A percentile compares a stretch with the other conserved stretches of the same genome.
Evolutionary conservation across 2,329 filamentous ascomycete species (phyloP).

Genomic region (Colletotrichum sublineola): DNA sequence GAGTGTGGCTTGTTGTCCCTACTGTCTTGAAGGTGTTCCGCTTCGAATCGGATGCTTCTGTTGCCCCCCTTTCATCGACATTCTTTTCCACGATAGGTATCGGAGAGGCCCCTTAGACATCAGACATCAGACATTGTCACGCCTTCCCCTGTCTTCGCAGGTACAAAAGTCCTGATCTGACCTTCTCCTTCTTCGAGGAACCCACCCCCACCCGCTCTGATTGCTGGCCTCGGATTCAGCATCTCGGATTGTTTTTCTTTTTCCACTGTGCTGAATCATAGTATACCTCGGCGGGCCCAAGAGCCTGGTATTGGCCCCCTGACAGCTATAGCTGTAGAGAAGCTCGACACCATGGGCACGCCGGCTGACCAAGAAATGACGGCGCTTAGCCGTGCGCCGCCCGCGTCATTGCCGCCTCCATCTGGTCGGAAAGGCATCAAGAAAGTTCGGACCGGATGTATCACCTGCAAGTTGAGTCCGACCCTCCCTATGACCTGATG

Average conservation of each 20-base stretch:
- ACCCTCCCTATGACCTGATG: neutral
- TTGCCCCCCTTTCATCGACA: neutral
- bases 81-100: neutral
- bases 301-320: too few species aligned
- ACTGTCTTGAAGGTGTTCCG: neutral
- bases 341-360: constrained; percentile 5
- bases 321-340: neutral
- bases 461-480: constrained; percentile 67
- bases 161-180: constrained; percentile 1
- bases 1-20: neutral
- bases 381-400: constrained; percentile 15
- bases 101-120: neutral
- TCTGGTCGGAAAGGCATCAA: constrained; percentile 57
- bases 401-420: constrained; percentile 21
- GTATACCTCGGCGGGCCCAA: neutral
- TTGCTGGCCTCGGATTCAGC: constrained; percentile 34
- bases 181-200: neutral
- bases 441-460: constrained; percentile 64
- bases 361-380: constrained; percentile 24
- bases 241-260: constrained; percentile 7
- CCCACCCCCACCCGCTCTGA: constrained; percentile 1
- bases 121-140: neutral
- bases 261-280: neutral
- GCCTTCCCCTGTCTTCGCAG: neutral
- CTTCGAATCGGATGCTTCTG: neutral